Conservation (phyloP, 1,284 basidiomycete genomes). For the Paramarasmius palmivorus region DNA sequence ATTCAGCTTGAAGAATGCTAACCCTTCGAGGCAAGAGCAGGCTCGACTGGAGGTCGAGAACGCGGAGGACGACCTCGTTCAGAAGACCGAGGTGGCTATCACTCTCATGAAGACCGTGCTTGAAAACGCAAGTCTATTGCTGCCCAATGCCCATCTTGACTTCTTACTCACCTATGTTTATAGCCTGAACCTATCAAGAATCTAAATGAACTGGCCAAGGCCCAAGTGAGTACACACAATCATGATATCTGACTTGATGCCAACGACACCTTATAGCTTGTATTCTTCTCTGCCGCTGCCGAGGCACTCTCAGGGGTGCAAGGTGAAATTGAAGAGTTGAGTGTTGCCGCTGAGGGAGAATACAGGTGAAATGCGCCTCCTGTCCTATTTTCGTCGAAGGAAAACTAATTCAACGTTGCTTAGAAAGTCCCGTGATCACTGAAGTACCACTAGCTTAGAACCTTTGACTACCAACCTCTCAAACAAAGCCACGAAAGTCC, state of each 20-base stretch:
- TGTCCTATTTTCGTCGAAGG: neutral
- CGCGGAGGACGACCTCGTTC: constrained; percentile 93
- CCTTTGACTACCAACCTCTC: too few species aligned
- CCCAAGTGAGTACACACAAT: constrained; percentile 53
- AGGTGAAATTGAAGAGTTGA: constrained; percentile 89
- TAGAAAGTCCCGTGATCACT: constrained; percentile 84
- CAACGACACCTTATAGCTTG: constrained; percentile 51
- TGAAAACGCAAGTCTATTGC: constrained; percentile 75
- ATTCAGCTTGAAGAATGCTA: constrained; percentile 73
- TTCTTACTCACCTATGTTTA: constrained; percentile 4
- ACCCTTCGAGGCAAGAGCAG: constrained; percentile 82
- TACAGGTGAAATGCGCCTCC: constrained; percentile 63
- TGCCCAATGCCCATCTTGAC: constrained; percentile 1
- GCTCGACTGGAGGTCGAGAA: constrained; percentile 90
- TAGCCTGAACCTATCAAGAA: constrained; percentile 96
- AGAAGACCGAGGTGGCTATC: constrained; percentile 97
- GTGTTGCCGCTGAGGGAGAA: constrained; percentile 87
- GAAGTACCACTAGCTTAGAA: constrained; percentile 37
- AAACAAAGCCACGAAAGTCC: constrained; percentile 11
- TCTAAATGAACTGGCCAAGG: constrained; percentile 89
- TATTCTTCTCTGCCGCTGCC: constrained; percentile 83
- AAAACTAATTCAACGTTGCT: neutral
- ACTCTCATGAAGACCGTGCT: constrained; percentile 97
- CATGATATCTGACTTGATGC: too few species aligned
- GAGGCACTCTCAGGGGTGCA: constrained; percentile 83